Conservation (phyloP, 495 filamentous ascomycete genomes). For the Penicillium dipodomyicola region DNA sequence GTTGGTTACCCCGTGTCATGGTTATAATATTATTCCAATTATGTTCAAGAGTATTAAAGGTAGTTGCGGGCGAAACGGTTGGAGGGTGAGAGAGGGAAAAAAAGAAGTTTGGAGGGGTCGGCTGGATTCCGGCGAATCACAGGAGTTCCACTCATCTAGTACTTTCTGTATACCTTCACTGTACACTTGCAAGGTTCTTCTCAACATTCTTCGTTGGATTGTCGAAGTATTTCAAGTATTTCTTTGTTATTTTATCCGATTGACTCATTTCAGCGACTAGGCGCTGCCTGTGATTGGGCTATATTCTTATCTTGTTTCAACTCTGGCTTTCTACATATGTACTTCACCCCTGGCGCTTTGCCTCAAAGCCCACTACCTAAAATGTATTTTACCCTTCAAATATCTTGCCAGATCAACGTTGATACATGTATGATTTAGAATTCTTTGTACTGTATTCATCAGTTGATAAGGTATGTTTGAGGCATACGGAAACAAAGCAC, state of each 20-base stretch:
- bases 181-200: neutral
- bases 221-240: neutral
- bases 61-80: constrained; percentile 1
- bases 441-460: neutral
- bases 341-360: neutral
- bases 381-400: neutral
- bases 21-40: constrained; percentile 9
- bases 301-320: constrained; percentile 9
- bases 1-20: constrained; percentile 93
- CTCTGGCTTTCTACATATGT: constrained; percentile 2
- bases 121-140: constrained; percentile 8
- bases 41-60: neutral
- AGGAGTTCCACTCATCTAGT: neutral
- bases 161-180: neutral
- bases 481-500: neutral
- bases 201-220: neutral
- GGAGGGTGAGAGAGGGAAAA: constrained; percentile 1
- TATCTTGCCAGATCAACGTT: neutral
- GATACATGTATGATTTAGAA: neutral
- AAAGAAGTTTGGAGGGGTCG: constrained; percentile 14
- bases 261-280: constrained; percentile 10
- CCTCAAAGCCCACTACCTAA: neutral
- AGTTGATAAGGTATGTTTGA: too few relatives aligned
- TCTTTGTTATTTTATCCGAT: neutral
- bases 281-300: constrained; percentile 17